Conservation (phyloP, 441 rosid species). For the Erodium trifolium region DNA sequence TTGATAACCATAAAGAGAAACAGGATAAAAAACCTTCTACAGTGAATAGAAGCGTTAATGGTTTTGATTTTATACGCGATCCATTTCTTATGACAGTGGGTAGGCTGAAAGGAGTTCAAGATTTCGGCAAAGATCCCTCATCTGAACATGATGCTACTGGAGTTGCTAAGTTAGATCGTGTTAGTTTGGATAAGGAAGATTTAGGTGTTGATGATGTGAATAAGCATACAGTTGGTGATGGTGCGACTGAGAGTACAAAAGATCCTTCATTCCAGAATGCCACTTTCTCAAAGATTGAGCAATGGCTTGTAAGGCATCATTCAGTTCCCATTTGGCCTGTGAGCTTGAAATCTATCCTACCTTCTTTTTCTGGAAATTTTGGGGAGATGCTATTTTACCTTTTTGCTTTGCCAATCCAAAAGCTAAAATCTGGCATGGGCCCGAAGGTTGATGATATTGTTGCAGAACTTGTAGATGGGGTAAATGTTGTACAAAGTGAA, state of each 20-base stretch:
- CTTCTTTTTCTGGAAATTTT: slow-evolving; percentile 31
- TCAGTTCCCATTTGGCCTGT: slow-evolving; percentile 28
- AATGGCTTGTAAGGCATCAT: slow-evolving; percentile 30
- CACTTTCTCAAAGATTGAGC: slow-evolving; percentile 31
- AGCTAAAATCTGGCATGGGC: slow-evolving; percentile 35
- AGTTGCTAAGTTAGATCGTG: slow-evolving; percentile 26
- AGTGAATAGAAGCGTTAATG: slow-evolving; percentile 21
- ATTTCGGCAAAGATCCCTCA: slow-evolving; percentile 29
- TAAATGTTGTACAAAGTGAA: slow-evolving; percentile 48
- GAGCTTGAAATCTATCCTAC: slow-evolving; percentile 24
- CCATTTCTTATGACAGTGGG: too few species aligned
- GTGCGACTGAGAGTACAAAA: slow-evolving; percentile 29
- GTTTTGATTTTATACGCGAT: slow-evolving; percentile 24
- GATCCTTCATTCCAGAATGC: slow-evolving; percentile 25
- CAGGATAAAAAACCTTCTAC: slow-evolving; percentile 19
- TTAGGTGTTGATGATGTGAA: slow-evolving; percentile 23
- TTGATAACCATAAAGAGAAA: slow-evolving; percentile 25
- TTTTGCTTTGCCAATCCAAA: slow-evolving; percentile 37
- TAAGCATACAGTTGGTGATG: slow-evolving; percentile 22
- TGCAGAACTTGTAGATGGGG: slow-evolving; percentile 55
- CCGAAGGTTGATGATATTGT: slow-evolving; percentile 53
- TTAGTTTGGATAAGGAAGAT: slow-evolving; percentile 25
- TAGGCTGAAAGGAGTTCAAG: slow-evolving; percentile 25
- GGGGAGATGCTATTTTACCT: slow-evolving; percentile 30
- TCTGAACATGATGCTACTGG: slow-evolving; percentile 20